A percentile compares a stretch with the other conserved stretches of the same genome.
These are phyloP conservation scores for Apostasia ramifera DNA, from an alignment of 106 monocot species.

Conservation along the genomic window DNA sequence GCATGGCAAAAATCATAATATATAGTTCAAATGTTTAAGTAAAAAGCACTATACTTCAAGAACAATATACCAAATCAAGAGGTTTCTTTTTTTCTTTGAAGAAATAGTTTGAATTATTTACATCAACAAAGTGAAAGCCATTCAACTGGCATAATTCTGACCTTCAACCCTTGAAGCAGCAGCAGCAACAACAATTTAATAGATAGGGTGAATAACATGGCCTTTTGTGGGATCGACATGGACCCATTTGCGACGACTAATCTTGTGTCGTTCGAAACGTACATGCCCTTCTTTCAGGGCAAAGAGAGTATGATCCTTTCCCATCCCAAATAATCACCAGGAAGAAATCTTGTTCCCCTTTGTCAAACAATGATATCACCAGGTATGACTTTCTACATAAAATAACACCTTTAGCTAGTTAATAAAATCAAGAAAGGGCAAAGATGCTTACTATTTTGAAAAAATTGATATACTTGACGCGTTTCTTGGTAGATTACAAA, in stretches of 20 bases:
- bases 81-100: too few relatives aligned
- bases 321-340: slow-evolving; percentile 91
- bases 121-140: background rate
- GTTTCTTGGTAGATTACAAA: too few relatives aligned
- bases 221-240: slow-evolving; percentile 84
- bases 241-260: slow-evolving; percentile 82
- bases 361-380: slow-evolving; percentile 97
- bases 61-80: too few relatives aligned
- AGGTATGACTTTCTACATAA: slow-evolving; percentile 73
- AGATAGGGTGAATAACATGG: slow-evolving; percentile 81
- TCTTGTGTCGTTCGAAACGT: slow-evolving; percentile 79
- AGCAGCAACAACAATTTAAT: slow-evolving; percentile 14
- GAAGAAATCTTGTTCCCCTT: slow-evolving; percentile 79
- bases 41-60: too few relatives aligned
- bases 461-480: too few relatives aligned
- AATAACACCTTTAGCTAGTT: background rate
- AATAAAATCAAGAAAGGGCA: background rate
- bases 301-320: slow-evolving; percentile 89
- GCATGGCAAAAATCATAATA: too few relatives aligned
- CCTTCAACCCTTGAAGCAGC: slow-evolving; percentile 6
- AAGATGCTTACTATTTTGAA: background rate
- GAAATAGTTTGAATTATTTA: too few relatives aligned
- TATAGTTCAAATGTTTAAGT: too few relatives aligned
- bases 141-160: slow-evolving; percentile 6
- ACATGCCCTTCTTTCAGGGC: slow-evolving; percentile 90